Percentiles rank a stretch among this genome's conserved stretches.
Evolutionary conservation across 805 yeast species (phyloP).

Genomic region (Myxozyma mucilagina): DNA sequence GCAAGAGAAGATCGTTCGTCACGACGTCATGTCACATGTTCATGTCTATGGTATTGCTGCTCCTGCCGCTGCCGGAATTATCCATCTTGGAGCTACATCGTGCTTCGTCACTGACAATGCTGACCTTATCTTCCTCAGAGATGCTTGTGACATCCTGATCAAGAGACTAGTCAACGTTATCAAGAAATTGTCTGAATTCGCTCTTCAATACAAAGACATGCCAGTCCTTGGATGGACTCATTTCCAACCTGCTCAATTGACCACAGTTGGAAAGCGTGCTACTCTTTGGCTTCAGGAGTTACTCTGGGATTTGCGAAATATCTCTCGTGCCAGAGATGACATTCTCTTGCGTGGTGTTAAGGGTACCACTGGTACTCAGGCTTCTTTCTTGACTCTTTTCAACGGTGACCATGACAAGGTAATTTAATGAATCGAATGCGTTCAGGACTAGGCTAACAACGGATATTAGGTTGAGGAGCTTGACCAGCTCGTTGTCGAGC

Average conservation of each 20-base stretch:
- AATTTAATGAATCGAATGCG: neutral
- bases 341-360: conserved; percentile 96
- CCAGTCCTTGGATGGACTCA: conserved; percentile 99
- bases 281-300: conserved; percentile 97
- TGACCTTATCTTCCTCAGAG: conserved; percentile 92
- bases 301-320: conserved; percentile 95
- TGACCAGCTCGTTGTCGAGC: conserved; percentile 88
- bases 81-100: conserved; percentile 97
- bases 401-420: conserved; percentile 91
- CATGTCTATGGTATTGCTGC: conserved; percentile 90
- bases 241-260: conserved; percentile 98
- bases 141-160: conserved; percentile 88
- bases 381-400: conserved; percentile 89
- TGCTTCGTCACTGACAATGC: conserved; percentile 98
- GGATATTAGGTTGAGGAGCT: conserved; percentile 65
- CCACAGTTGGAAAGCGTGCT: conserved; percentile 98
- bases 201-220: conserved; percentile 86
- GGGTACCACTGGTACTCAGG: conserved; percentile 99
- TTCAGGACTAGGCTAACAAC: neutral
- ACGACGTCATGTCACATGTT: conserved; percentile 99
- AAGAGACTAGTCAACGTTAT: conserved; percentile 96
- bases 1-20: conserved; percentile 97
- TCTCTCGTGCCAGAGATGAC: conserved; percentile 94
- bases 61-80: conserved; percentile 96
- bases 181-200: conserved; percentile 83